Evolutionary conservation across 257 asterid species (phyloP), one percentile per base, ranked within the genome.

Genomic region (Solanum pinnatisectum): DNA sequence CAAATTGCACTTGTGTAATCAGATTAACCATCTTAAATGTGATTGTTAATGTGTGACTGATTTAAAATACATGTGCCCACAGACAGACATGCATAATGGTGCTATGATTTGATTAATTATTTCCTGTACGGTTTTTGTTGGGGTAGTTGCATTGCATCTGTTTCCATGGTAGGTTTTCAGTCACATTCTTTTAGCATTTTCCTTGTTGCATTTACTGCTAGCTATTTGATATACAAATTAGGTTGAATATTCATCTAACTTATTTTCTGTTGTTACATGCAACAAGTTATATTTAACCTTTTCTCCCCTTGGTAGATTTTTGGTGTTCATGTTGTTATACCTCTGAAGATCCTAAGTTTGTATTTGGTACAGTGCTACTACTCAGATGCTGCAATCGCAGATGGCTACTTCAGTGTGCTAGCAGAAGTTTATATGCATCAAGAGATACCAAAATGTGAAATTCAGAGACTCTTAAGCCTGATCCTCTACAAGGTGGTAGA

Each of bases 401-500:
- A 97, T 93, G 99, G 99, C 84, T 97, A 97, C 95, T 97, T 97
- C 91, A 95, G 99, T 85, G 99, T 97, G 89, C 92, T 97, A 90
- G 99, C 99, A 82, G 99, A 97, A 94, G 99, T 97, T 67, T 97
- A 97, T 94, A 97, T 97, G 99, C 99, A 98, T 59, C 98, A 95
- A 88, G 99, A 96, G 94, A 94, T 96, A 90, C 98, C 99, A 79
- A 96, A 94, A 93, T 97, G 99, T 90, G 99, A 97, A 93, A 96
- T 96, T 84, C 99, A 97, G 91, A 95, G 99, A 86, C 94, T 97
- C 23, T 89, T 97, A 88, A 97, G 99, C 93, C 93, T 97, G 77
- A 97, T 97, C 91, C 99, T 96, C 65, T 97, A 97, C 94, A 97
- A 97, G 93, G 99, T 97, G 92, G 99, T 97, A 88, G 99, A 97